Conservation (phyloP, 352 stramenopile species). For the Phytophthora constricta region DNA sequence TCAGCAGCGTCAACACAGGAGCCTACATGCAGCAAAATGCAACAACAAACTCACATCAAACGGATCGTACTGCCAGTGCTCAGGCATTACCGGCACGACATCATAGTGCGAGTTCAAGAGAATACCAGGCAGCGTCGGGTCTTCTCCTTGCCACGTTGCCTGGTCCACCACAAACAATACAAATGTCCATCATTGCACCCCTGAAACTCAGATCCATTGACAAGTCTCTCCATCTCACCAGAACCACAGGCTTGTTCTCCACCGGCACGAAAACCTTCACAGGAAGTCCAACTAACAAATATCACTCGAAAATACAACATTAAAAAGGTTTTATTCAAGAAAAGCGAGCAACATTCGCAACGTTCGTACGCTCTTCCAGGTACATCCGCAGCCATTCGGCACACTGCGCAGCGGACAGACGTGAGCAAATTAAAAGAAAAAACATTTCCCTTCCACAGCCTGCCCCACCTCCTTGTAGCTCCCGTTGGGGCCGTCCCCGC, state of each 20-base stretch:
- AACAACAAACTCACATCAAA: constrained; percentile 81
- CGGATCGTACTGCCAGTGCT: constrained; percentile 92
- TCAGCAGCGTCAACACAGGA: background rate
- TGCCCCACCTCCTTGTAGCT: constrained; percentile 65
- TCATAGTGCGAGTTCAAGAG: constrained; percentile 98
- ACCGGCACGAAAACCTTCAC: constrained; percentile 66
- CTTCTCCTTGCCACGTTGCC: constrained; percentile 85
- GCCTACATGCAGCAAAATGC: too few relatives aligned
- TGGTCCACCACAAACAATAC: too few relatives aligned
- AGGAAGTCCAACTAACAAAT: constrained; percentile 40
- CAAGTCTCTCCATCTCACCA: constrained; percentile 58
- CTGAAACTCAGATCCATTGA: background rate
- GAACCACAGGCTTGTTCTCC: constrained; percentile 88
- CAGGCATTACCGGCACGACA: constrained; percentile 91
- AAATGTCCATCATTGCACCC: background rate
- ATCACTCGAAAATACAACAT: background rate
- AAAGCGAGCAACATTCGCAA: background rate
- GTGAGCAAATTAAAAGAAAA: background rate
- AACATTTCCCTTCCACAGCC: background rate
- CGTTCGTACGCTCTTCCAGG: constrained; percentile 47
- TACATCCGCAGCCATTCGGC: constrained; percentile 73
- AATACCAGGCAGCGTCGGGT: constrained; percentile 89
- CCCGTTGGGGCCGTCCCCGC: constrained; percentile 67
- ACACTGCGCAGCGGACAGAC: constrained; percentile 39
- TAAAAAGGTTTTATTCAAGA: too few relatives aligned